Evolutionary conservation across 805 yeast genomes (phyloP), one percentile per base, ranked within the genome.

Genomic region (Saturnispora dispora): DNA sequence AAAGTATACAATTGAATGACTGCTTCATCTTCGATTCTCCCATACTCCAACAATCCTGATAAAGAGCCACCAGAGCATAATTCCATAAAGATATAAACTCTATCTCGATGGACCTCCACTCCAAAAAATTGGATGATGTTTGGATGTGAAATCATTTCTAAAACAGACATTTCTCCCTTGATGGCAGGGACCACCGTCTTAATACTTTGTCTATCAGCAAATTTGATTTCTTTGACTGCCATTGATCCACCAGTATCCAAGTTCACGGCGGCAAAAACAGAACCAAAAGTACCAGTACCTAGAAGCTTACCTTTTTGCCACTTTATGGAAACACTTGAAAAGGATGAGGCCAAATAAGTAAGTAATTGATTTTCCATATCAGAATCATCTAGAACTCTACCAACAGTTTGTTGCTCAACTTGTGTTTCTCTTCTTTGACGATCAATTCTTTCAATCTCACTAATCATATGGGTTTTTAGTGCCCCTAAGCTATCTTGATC

Each of bases 211-310:
- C 86, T 77, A 60, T 90, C 96, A 59, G 88, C 96, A 64, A 93
- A 82, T 52, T 88, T 77, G 53, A 93, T 89, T 67, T 93, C 98
- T 66, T 93, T 93, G 33, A 93, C 99, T 0, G 99, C 99, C 85
- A 93, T 82, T 3, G 90, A 84, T 48, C 90, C 95, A 64, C 98
- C 98, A 17, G 95, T 88, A 58, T 91, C 98, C 55, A 93, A 76
- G 63, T 91, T 89, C 22, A 88, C 83, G 0, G 97, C 96, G 0
- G 93, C 89, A 66, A 78, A 93, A 3, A 93, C 99, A 53, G 85
- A 81, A 6, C 99, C 99, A 73, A 91, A 93, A 0, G 96, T 80
- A 42, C 99, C 99, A 43, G 96, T 91, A 2, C 99, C 99, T 60
- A 93, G 79, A 61, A 82, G 88, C 55, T 83, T 80, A 45, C 96